Evolutionary conservation across 495 filamentous ascomycete species (phyloP).

Genomic region (Amniculicola lignicola): DNA sequence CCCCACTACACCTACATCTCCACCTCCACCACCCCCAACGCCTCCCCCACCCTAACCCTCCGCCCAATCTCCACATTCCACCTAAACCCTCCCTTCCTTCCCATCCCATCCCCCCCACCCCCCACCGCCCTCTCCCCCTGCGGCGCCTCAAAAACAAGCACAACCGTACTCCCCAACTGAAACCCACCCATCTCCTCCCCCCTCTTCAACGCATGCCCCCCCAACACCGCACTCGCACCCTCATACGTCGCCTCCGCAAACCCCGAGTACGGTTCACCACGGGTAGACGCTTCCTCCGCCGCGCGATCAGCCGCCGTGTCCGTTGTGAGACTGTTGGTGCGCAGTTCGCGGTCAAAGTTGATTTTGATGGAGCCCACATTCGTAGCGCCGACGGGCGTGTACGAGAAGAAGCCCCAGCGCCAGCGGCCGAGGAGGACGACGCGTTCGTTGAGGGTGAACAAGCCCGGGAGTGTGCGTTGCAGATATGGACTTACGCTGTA

Average conservation of each 20-base stretch:
- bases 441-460: constrained; percentile 95
- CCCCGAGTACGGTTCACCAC: constrained; percentile 77
- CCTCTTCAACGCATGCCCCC: constrained; percentile 75
- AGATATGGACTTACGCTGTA: constrained; percentile 94
- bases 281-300: constrained; percentile 68
- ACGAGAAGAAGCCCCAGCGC: constrained; percentile 97
- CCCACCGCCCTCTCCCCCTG: constrained; percentile 60
- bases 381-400: constrained; percentile 94
- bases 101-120: constrained; percentile 59
- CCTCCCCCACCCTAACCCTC: constrained; percentile 81
- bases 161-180: constrained; percentile 91
- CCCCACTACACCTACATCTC: neutral
- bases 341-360: constrained; percentile 93
- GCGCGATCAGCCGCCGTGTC: constrained; percentile 84
- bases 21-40: constrained; percentile 62
- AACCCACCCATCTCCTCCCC: constrained; percentile 99
- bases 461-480: constrained; percentile 81
- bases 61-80: constrained; percentile 85
- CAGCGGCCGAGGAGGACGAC: constrained; percentile 91
- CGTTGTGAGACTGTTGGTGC: constrained; percentile 85
- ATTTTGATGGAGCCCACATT: constrained; percentile 97
- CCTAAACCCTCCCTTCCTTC: constrained; percentile 65
- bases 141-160: constrained; percentile 95
- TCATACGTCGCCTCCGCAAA: constrained; percentile 89
- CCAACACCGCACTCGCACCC: constrained; percentile 69